Evolutionary conservation across 192 early-diverging fungal genomes (phyloP), one percentile per base, ranked within the genome.

Genomic region (Dimargaris xerosporica): DNA sequence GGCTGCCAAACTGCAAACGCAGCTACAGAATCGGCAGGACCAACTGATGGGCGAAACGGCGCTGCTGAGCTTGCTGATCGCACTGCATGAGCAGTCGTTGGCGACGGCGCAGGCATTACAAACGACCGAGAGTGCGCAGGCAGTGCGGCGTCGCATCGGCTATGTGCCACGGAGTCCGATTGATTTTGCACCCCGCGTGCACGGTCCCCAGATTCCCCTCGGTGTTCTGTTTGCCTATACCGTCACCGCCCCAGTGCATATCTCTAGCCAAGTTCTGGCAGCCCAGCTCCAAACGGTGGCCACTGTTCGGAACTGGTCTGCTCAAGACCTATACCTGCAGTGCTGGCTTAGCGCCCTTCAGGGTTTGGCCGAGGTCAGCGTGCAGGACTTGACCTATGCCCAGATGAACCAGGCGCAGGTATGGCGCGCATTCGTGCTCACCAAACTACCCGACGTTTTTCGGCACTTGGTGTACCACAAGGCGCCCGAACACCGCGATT

Each of bases 381-480:
- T 26, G 17, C 58, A 60, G 39, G 58, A 60, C 6, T 39, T 60
- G 7, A 42, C 58, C 39, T 39, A 42, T 13, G 58, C 58, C 39
- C 34, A 60, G n/a, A 41, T 60, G 13, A 30, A 60, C 58, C 58
- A 39, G 17, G 43, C 42, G 2, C 58, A 60, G 42, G 39, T 60
- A 43, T 60, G 58, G 58, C 58, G 58, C 43, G 58, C 58, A n/a
- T 44, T 60, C 11, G 15, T 60, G 15, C 26, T 60, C 31, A 60
- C 58, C 43, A 60, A 60, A n/a, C 58, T 60, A 13, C 58, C 58
- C 39, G 42, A n/a, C 7, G 26, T 28, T 13, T n/a, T 60, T 23
- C 39, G 26, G 6, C 17, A 11, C 19, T 34, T 60, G 31, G 26
- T 60, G 0, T 60, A 60, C 26, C 21, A 41, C 43, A 19, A 21